Evolutionary conservation across 257 asterid species (phyloP).

Genomic region (Gentiana straminea): DNA sequence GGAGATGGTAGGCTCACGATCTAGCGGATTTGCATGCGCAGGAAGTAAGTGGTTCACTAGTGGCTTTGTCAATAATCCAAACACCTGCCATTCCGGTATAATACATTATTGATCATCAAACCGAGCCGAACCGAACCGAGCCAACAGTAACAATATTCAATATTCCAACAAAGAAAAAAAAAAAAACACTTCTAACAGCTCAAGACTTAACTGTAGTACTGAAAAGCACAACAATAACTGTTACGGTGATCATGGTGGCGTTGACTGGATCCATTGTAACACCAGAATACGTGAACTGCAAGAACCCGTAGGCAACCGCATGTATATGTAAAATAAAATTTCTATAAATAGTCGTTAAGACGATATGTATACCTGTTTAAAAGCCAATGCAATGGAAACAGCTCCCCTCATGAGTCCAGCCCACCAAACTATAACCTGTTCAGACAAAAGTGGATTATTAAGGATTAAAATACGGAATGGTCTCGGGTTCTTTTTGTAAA

Average conservation of each 20-base stretch:
- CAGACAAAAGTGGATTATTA: not conserved
- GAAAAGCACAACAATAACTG: constrained; percentile 61
- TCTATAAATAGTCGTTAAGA: not conserved
- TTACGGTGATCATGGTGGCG: constrained; percentile 64
- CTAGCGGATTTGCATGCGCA: constrained; percentile 18
- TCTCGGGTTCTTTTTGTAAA: too few relatives aligned
- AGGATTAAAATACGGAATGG: too few relatives aligned
- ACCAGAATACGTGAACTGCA: constrained; percentile 74
- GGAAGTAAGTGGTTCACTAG: constrained; percentile 59
- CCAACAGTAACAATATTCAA: not conserved
- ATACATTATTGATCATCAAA: not conserved
- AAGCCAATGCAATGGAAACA: constrained; percentile 90
- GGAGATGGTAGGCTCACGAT: constrained; percentile 48
- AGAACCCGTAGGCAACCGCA: not conserved
- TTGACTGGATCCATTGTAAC: constrained; percentile 50
- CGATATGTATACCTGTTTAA: constrained; percentile 55
- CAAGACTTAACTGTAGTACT: constrained; percentile 62
- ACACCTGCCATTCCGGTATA: constrained; percentile 36
- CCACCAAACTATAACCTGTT: constrained; percentile 87
- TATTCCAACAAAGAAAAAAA: not conserved
- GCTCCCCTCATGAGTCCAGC: constrained; percentile 99
- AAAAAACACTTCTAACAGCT: not conserved
- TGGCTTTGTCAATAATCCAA: constrained; percentile 80
- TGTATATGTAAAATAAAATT: not conserved
- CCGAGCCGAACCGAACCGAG: not conserved